Evolutionary conservation across 306 rosid species (phyloP).

Genomic region (Oxytropis ochrocephala): DNA sequence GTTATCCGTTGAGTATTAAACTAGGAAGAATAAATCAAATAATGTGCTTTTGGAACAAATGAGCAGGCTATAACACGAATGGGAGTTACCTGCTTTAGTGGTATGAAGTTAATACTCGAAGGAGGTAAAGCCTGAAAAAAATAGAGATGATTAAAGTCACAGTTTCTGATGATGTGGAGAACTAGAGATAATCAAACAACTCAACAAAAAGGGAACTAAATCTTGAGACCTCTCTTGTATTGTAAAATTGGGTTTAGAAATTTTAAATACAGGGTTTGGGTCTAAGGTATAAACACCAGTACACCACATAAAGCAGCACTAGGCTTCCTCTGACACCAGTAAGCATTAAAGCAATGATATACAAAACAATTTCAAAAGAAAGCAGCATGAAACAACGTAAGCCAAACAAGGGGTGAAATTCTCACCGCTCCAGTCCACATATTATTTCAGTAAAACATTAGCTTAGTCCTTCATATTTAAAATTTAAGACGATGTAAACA

Average conservation of each 20-base stretch:
- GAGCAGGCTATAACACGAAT: not conserved
- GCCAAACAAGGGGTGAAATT: not conserved
- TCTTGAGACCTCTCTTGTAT: too few relatives aligned
- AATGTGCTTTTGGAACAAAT: conserved; percentile 1
- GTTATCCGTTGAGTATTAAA: not conserved
- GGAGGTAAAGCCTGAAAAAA: conserved; percentile 83
- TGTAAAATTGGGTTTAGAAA: not conserved
- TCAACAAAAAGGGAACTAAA: not conserved
- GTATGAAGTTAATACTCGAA: conserved; percentile 63
- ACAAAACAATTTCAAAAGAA: not conserved
- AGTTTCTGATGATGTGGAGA: not conserved
- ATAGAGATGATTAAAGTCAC: conserved; percentile 17
- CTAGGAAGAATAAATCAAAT: not conserved
- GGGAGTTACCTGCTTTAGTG: conserved; percentile 73
- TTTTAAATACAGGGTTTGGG: not conserved
- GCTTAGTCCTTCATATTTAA: not conserved
- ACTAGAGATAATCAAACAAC: not conserved
- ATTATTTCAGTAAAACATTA: not conserved
- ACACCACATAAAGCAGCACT: not conserved
- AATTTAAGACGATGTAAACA: not conserved
- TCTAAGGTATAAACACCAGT: not conserved
- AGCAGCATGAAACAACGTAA: not conserved
- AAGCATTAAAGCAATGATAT: not conserved
- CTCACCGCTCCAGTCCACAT: not conserved
- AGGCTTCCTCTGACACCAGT: too few relatives aligned